Conservation (phyloP, 2,329 filamentous ascomycete genomes). For the Cercospora sp. region DNA sequence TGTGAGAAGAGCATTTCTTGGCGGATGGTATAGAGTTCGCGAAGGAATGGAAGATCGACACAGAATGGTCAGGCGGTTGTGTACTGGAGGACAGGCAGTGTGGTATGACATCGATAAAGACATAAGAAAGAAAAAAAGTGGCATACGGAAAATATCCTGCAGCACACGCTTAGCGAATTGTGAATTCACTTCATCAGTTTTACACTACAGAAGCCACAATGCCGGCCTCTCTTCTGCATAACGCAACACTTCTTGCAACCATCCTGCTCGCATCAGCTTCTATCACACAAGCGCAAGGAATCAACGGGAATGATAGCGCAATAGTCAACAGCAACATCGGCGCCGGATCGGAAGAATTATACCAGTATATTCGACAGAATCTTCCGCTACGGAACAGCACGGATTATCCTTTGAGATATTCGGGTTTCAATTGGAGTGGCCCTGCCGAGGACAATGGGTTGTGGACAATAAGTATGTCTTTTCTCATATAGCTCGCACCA, state of each 20-base stretch:
- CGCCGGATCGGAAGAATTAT: neutral
- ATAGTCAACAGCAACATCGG: neutral
- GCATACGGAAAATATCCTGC: no score
- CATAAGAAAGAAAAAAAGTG: no score
- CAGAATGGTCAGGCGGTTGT: neutral
- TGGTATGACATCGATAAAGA: no score
- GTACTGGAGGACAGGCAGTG: no score
- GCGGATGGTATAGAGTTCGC: neutral
- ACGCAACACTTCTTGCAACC: neutral
- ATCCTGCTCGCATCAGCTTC: no score
- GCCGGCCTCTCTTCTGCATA: neutral
- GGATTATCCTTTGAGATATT: neutral
- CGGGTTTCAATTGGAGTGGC: constrained; percentile 5
- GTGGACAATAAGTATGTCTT: constrained; percentile 2
- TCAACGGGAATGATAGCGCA: neutral
- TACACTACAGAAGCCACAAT: neutral
- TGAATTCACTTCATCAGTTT: no score
- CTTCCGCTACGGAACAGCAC: constrained; percentile 2
- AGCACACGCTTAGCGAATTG: no score
- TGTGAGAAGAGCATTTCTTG: neutral
- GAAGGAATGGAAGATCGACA: neutral
- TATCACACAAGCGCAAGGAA: neutral
- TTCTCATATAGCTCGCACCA: no score
- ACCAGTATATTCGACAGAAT: neutral
- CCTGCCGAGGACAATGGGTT: constrained; percentile 3